Evolutionary conservation across 257 asterid genomes (phyloP).

Genomic region (Nicotiana sylvestris): DNA sequence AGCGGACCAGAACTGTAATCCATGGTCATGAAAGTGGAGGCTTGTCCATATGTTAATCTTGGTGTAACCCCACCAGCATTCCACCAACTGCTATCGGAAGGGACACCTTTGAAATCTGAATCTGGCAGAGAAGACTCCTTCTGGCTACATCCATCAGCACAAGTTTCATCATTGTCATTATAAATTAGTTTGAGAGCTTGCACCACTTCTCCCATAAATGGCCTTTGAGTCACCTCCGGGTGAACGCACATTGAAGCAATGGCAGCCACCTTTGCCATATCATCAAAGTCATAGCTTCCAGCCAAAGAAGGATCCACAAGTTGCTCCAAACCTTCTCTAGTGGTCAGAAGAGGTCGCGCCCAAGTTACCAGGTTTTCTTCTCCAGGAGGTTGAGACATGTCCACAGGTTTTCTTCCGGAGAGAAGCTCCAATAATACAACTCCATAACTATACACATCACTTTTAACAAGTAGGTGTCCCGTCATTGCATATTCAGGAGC

Average conservation of each 20-base stretch:
- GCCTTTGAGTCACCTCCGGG: slow-evolving; percentile 87
- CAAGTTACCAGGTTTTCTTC: slow-evolving; percentile 96
- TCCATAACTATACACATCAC: slow-evolving; percentile 93
- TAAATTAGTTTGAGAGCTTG: slow-evolving; percentile 95
- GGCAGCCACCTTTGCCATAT: slow-evolving; percentile 95
- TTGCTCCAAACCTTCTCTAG: slow-evolving; percentile 80
- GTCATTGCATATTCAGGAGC: slow-evolving; percentile 99
- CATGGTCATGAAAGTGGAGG: slow-evolving; percentile 84
- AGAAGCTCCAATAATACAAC: slow-evolving; percentile 88
- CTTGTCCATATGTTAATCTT: slow-evolving; percentile 53
- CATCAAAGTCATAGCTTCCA: slow-evolving; percentile 72
- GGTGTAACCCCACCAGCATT: slow-evolving; percentile 74
- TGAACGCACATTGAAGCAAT: slow-evolving; percentile 96
- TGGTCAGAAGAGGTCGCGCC: slow-evolving; percentile 84
- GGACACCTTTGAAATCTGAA: slow-evolving; percentile 69
- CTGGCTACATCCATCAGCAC: slow-evolving; percentile 73
- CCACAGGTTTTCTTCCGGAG: slow-evolving; percentile 84
- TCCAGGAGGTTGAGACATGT: slow-evolving; percentile 91
- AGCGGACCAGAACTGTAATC: slow-evolving; percentile 90
- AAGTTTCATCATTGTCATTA: slow-evolving; percentile 67
- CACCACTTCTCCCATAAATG: slow-evolving; percentile 97
- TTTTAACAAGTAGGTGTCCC: slow-evolving; percentile 88
- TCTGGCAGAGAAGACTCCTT: slow-evolving; percentile 76
- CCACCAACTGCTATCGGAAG: slow-evolving; percentile 98
- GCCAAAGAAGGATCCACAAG: slow-evolving; percentile 79